phyloP scores from a whole-genome alignment of 2,329 filamentous ascomycete species.

The Biscogniauxia marginata region DNA sequence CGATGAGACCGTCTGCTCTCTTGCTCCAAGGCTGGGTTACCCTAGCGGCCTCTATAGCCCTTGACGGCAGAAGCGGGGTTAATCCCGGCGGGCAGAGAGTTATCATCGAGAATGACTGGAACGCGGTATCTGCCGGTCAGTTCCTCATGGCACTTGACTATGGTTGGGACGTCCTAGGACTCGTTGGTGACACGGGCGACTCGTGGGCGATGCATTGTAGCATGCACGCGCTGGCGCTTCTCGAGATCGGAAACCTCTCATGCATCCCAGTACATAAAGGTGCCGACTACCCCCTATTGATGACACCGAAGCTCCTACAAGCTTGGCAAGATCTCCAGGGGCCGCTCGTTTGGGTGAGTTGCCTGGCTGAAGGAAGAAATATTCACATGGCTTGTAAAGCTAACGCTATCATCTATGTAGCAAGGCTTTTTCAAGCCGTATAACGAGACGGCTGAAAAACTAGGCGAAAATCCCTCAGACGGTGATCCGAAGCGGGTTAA shows the following conservation, averaged over 20 bases:
- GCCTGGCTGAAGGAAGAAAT: no score
- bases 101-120: conserved; percentile 49
- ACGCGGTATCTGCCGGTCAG: conserved; percentile 40
- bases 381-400: not conserved
- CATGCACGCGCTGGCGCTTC: conserved; percentile 44
- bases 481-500: conserved; percentile 42
- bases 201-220: conserved; percentile 45
- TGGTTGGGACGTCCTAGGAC: conserved; percentile 43
- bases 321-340: conserved; percentile 45
- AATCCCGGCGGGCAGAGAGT: conserved; percentile 12
- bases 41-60: not conserved
- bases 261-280: conserved; percentile 50
- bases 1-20: not conserved
- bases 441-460: conserved; percentile 41
- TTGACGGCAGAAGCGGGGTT: not conserved
- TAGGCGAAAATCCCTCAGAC: conserved; percentile 44
- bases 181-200: conserved; percentile 40
- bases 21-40: not conserved
- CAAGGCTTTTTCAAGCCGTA: conserved; percentile 44
- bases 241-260: conserved; percentile 44
- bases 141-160: conserved; percentile 44
- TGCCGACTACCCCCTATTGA: conserved; percentile 45
- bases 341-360: conserved; percentile 42
- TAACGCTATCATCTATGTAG: conserved; percentile 17
- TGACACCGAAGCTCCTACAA: conserved; percentile 42